These are phyloP conservation scores for Crucibulum laeve DNA, from an alignment of 768 basidiomycete species.

Conservation along the genomic window DNA sequence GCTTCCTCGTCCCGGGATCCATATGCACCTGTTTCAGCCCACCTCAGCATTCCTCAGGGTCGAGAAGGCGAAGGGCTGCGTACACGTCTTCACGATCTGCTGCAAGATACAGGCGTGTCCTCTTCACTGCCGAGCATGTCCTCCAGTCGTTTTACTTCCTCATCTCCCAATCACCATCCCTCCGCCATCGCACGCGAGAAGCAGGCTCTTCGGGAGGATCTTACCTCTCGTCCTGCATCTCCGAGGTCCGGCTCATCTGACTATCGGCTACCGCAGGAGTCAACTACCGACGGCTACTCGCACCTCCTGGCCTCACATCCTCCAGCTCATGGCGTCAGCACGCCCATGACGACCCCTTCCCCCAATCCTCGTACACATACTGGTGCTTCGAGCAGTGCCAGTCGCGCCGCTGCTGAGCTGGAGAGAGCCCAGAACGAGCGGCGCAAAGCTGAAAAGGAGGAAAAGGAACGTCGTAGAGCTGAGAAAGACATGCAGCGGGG, in stretches of 20 bases:
- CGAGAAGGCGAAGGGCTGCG: constrained; percentile 26
- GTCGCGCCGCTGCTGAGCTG: constrained; percentile 47
- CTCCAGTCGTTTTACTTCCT: constrained; percentile 11
- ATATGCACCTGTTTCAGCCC: constrained; percentile 9
- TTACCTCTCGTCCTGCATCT: constrained; percentile 4
- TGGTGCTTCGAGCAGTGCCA: constrained; percentile 24
- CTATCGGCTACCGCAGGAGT: constrained; percentile 2
- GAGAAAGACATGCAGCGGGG: constrained; percentile 13
- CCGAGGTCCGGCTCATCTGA: constrained; percentile 2
- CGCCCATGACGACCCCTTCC: constrained; percentile 3
- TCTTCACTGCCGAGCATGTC: constrained; percentile 40
- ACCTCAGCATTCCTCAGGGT: constrained; percentile 15
- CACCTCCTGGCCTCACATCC: constrained; percentile 8
- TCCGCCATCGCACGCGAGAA: constrained; percentile 12
- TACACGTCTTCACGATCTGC: constrained; percentile 41
- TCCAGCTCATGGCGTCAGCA: not conserved
- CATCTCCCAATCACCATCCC: too few relatives aligned
- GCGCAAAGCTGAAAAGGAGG: constrained; percentile 20
- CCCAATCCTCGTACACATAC: not conserved
- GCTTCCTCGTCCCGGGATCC: constrained; percentile 7
- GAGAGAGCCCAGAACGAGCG: constrained; percentile 32
- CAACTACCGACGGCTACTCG: constrained; percentile 6
- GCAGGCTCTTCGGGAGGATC: constrained; percentile 2
- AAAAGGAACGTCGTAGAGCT: constrained; percentile 21
- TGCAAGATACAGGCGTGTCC: constrained; percentile 30